A percentile compares a stretch with the other conserved stretches of the same genome.
These are phyloP conservation scores for Gracilaria vermiculophylla DNA, from an alignment of 23 red algal genomes.

Conservation along the genomic window DNA sequence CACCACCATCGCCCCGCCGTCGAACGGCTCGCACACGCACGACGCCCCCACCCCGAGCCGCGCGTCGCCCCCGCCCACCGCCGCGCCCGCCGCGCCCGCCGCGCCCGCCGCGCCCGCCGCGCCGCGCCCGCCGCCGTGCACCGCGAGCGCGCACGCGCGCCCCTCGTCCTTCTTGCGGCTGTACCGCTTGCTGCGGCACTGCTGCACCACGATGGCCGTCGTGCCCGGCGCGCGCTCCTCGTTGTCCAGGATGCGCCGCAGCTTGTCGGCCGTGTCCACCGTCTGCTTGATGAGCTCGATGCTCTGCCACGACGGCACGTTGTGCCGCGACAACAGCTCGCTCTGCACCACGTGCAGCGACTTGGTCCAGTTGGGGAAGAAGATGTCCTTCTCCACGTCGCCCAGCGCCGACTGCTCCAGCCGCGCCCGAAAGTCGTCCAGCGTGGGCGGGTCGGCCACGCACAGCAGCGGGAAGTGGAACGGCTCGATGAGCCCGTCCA, in stretches of 20 bases:
- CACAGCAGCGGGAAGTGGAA: slow-evolving; percentile 23
- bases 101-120: neutral
- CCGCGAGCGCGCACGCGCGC: no score
- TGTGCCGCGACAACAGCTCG: neutral
- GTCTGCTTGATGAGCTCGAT: slow-evolving; percentile 25
- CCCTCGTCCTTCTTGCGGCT: slow-evolving; percentile 25
- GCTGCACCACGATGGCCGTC: slow-evolving; percentile 35
- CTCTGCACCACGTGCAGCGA: slow-evolving; percentile 39
- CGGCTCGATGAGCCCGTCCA: slow-evolving; percentile 2
- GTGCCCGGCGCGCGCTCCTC: slow-evolving; percentile 15
- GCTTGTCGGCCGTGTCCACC: slow-evolving; percentile 9
- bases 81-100: neutral
- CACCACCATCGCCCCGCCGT: neutral
- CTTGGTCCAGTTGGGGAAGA: slow-evolving; percentile 69
- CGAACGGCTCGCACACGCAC: neutral
- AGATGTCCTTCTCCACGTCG: slow-evolving; percentile 54
- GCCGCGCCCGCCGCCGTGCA: neutral
- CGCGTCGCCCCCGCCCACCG: no score
- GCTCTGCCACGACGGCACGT: slow-evolving; percentile 14
- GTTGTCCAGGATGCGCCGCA: slow-evolving; percentile 33
- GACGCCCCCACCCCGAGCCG: neutral
- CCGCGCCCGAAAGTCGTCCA: slow-evolving; percentile 34
- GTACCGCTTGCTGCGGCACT: slow-evolving; percentile 62
- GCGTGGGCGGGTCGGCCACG: slow-evolving; percentile 19
- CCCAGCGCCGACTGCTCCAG: slow-evolving; percentile 36